Percentiles rank a stretch among this genome's conserved stretches.
Conservation (phyloP, 1,284 basidiomycete genomes). For the Chondrostereum purpureum region DNA sequence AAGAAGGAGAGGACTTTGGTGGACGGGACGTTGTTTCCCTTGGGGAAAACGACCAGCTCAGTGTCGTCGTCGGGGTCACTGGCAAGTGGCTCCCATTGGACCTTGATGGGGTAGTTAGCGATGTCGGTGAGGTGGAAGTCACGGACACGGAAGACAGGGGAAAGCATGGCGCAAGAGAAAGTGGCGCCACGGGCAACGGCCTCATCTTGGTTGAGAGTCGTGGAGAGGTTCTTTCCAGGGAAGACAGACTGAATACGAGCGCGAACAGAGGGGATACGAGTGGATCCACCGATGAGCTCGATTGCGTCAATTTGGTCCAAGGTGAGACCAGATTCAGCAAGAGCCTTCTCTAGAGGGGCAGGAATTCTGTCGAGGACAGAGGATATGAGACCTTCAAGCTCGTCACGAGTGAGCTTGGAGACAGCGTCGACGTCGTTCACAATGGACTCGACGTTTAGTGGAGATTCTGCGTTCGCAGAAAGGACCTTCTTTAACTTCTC, state of each 20-base stretch:
- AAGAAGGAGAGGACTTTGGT: slow-evolving; percentile 95
- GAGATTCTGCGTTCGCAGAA: slow-evolving; percentile 79
- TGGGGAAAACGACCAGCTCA: slow-evolving; percentile 81
- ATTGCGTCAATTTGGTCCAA: slow-evolving; percentile 89
- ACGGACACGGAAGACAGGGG: slow-evolving; percentile 91
- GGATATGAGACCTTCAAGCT: slow-evolving; percentile 87
- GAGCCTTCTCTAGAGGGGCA: slow-evolving; percentile 86
- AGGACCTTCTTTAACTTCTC: slow-evolving; percentile 76
- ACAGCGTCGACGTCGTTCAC: slow-evolving; percentile 93
- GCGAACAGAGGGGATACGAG: slow-evolving; percentile 94
- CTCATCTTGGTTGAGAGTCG: slow-evolving; percentile 94
- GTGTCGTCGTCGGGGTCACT: slow-evolving; percentile 83
- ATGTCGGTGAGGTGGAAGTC: slow-evolving; percentile 87
- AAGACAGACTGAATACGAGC: slow-evolving; percentile 86
- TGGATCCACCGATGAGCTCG: slow-evolving; percentile 90
- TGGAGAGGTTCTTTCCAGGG: slow-evolving; percentile 70
- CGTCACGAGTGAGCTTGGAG: slow-evolving; percentile 87
- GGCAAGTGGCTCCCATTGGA: slow-evolving; percentile 62
- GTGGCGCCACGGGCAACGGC: slow-evolving; percentile 90
- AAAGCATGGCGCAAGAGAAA: slow-evolving; percentile 90
- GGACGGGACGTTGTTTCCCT: slow-evolving; percentile 78
- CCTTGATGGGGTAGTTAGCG: slow-evolving; percentile 80
- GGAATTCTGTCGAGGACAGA: slow-evolving; percentile 89
- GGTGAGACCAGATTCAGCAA: slow-evolving; percentile 87
- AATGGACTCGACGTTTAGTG: slow-evolving; percentile 88